Evolutionary conservation across 78 protist genomes (phyloP).

Genomic region (Chrysochromulina parva): DNA sequence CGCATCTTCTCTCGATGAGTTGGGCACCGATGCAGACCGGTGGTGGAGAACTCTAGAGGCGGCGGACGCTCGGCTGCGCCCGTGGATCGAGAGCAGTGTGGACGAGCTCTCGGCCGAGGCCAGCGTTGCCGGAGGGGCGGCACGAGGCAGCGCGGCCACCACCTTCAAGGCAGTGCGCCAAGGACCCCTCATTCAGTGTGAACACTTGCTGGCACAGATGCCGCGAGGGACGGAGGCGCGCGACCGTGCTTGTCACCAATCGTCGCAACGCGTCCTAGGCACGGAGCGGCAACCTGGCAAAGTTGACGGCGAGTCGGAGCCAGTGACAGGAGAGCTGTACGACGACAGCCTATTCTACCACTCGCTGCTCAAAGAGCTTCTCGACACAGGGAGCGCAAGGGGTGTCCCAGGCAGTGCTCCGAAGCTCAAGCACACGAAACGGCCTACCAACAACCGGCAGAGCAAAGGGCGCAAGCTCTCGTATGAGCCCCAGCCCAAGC

Average conservation of each 20-base stretch:
- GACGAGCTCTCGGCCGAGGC: too few species aligned
- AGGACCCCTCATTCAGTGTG: not conserved
- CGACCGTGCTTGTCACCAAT: not conserved
- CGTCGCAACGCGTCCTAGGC: not conserved
- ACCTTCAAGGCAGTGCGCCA: too few species aligned
- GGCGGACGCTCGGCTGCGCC: too few species aligned
- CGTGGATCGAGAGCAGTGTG: too few species aligned
- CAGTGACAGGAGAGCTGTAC: not conserved
- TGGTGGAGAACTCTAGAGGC: too few species aligned
- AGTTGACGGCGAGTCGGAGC: not conserved
- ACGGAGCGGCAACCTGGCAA: too few species aligned
- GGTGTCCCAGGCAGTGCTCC: not conserved
- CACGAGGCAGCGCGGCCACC: too few species aligned
- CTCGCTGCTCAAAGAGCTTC: not conserved
- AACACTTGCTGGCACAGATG: not conserved
- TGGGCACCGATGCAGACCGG: too few species aligned
- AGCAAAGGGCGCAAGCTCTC: not conserved
- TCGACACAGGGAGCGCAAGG: not conserved
- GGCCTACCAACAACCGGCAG: not conserved
- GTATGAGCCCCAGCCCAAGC: not conserved
- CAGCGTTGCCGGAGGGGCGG: too few species aligned
- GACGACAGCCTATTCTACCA: not conserved
- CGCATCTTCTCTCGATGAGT: too few species aligned
- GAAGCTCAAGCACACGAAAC: constrained; percentile 1
- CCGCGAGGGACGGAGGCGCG: not conserved